These are phyloP conservation scores for Irpex sp. DNA, from an alignment of 1,284 basidiomycete species.

Conservation along the genomic window DNA sequence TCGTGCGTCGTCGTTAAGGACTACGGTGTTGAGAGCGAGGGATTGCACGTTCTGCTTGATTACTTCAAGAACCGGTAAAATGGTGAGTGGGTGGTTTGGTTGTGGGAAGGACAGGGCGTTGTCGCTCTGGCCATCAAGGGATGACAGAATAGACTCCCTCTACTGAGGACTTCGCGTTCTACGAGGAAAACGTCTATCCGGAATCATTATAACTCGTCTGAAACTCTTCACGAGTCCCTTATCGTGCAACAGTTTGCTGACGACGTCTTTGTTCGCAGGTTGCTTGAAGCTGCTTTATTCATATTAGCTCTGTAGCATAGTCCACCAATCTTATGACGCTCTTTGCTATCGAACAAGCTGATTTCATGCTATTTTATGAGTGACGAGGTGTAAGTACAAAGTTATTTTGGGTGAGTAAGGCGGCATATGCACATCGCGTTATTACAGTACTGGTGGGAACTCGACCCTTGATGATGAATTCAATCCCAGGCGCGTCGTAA, in stretches of 20 bases:
- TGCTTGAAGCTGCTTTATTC: background rate
- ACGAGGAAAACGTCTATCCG: conserved; percentile 79
- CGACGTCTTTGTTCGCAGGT: background rate
- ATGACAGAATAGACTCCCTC: conserved; percentile 90
- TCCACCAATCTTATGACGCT: background rate
- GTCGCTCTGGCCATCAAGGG: conserved; percentile 26
- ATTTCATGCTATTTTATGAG: background rate
- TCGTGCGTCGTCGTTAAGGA: conserved; percentile 98
- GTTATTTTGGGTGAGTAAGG: background rate
- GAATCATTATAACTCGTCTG: conserved; percentile 80
- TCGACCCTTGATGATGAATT: too few relatives aligned
- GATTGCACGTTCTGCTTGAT: conserved; percentile 94
- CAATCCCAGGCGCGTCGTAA: too few relatives aligned
- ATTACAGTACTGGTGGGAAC: too few relatives aligned
- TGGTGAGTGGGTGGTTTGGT: conserved; percentile 25
- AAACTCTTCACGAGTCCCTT: conserved; percentile 21
- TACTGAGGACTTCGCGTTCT: conserved; percentile 56
- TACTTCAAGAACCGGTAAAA: conserved; percentile 90
- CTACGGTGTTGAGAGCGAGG: conserved; percentile 95
- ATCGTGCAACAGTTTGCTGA: background rate
- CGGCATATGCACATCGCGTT: background rate
- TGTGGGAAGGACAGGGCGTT: background rate
- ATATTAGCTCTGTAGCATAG: background rate
- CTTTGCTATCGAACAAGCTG: background rate
- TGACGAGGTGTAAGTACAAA: background rate